Evolutionary conservation across 495 filamentous ascomycete species (phyloP), one percentile per base, ranked within the genome.

Genomic region (Aspergillus indologenus): DNA sequence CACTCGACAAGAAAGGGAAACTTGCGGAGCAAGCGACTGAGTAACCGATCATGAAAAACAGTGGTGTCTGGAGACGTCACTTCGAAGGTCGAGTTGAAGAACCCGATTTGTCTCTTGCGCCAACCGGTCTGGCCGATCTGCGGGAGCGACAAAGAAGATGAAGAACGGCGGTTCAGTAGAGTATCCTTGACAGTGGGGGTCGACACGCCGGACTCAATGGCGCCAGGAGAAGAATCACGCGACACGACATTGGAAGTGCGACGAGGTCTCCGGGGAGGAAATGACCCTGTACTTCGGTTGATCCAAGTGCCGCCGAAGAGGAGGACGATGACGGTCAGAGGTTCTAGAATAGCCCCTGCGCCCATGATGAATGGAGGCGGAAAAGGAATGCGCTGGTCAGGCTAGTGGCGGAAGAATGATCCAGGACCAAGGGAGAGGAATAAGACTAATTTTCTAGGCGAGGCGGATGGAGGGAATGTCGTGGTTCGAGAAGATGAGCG

Each of bases 1-100:
- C 86, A 87, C 70, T 93, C 90, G 21, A 87, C 83, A 24, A 92
- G 68, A 63, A 93, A 93, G 12, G 90, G 90, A 53, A 89, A 82
- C 60, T 83, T 85, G 40, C 80, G 74, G 7, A 93, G 75, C 21
- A 91, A 57, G 2, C 84, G 73, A 69, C 81, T 84, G 29, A 85
- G 67, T 14, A 84, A 65, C 40, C 79, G 74, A 24, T 78, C 72
- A 57, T 79, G 75, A 54, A 85, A 86, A 7, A 78, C 68, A 17
- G 63, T 65, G 2, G 81, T 85, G 59, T 85, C 81, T 15, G 83
- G 83, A n/a, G 80, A 78, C 9, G 69, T 70, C n/a, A 85, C 75
- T 24, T 71, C 65, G 15, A 55, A 64, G 11, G 61, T 67, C 24
- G 65, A 63, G 0, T 69, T 64, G 0, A 76, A 61, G 17, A 81